A percentile compares a stretch with the other conserved stretches of the same genome.
Evolutionary conservation across 768 basidiomycete species (phyloP).

Genomic region (Pisolithus marmoratus): DNA sequence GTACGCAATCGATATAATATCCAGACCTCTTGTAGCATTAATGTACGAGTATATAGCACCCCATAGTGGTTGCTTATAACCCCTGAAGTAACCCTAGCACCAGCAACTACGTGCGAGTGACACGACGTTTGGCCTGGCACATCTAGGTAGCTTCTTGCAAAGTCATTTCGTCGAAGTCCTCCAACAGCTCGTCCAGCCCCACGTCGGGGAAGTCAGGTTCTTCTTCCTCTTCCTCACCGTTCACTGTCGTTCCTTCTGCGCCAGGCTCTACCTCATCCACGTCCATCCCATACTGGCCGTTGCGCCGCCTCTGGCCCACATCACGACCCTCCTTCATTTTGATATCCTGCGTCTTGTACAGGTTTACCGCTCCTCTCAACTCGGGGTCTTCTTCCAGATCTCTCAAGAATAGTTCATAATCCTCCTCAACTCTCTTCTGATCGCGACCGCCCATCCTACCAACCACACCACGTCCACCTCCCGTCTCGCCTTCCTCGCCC

Average conservation of each 20-base stretch:
- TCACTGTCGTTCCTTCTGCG: constrained; percentile 16
- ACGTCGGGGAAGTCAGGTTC: constrained; percentile 90
- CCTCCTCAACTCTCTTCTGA: constrained; percentile 88
- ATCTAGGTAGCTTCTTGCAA: constrained; percentile 39
- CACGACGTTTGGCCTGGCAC: background rate
- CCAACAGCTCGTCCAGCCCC: constrained; percentile 77
- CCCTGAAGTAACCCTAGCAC: no score
- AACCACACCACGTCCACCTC: constrained; percentile 76
- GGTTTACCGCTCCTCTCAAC: constrained; percentile 77
- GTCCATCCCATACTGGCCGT: constrained; percentile 48
- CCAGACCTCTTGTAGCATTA: no score
- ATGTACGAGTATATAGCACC: no score
- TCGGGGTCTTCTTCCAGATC: constrained; percentile 95
- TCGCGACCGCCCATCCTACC: constrained; percentile 88
- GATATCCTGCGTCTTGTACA: constrained; percentile 69
- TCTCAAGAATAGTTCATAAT: constrained; percentile 93
- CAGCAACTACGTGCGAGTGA: no score
- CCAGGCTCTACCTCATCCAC: constrained; percentile 46
- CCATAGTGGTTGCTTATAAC: no score
- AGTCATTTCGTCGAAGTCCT: constrained; percentile 90
- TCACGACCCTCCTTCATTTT: constrained; percentile 41
- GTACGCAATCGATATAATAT: no score
- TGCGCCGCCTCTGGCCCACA: constrained; percentile 15
- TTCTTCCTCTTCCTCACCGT: constrained; percentile 46
- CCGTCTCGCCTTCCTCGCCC: constrained; percentile 80